A percentile compares a stretch with the other conserved stretches of the same genome.
These are phyloP conservation scores for Cajanus cajan DNA, from an alignment of 306 rosid species.

Conservation along the genomic window DNA sequence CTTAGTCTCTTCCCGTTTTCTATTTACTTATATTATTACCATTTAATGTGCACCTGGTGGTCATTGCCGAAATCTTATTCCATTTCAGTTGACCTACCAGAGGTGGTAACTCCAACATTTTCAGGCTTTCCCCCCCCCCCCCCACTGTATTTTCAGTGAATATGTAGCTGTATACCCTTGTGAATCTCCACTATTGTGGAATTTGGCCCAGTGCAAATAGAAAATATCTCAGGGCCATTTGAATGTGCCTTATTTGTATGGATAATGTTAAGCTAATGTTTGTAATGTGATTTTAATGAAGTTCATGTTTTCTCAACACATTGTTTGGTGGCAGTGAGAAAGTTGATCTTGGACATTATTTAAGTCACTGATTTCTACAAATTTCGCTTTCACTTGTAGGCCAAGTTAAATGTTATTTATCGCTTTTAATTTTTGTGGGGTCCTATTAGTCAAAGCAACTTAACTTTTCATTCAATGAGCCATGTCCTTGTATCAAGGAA, in stretches of 20 bases:
- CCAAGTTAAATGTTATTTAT: background rate
- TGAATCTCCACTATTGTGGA: conserved; percentile 35
- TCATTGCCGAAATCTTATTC: conserved; percentile 55
- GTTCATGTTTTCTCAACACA: conserved; percentile 22
- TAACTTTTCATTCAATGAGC: background rate
- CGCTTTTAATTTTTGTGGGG: background rate
- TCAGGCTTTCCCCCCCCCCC: conserved; percentile 23
- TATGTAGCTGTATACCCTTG: conserved; percentile 41
- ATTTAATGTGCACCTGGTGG: conserved; percentile 82
- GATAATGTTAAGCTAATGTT: conserved; percentile 41
- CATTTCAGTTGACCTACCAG: conserved; percentile 65
- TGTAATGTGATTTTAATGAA: conserved; percentile 35
- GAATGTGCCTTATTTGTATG: conserved; percentile 46
- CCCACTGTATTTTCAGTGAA: conserved; percentile 28
- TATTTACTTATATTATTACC: conserved; percentile 46
- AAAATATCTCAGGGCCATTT: conserved; percentile 36
- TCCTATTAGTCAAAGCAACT: background rate
- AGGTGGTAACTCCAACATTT: conserved; percentile 75
- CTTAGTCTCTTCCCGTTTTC: conserved; percentile 43
- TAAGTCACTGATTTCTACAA: background rate
- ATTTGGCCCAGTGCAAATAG: conserved; percentile 33
- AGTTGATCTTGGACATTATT: background rate
- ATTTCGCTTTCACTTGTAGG: background rate
- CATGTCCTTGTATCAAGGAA: background rate
- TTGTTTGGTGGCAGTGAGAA: conserved; percentile 6